A percentile compares a stretch with the other conserved stretches of the same genome.
These are phyloP conservation scores for Globisporangium iwayamae DNA, from an alignment of 352 stramenopile genomes.

Conservation along the genomic window DNA sequence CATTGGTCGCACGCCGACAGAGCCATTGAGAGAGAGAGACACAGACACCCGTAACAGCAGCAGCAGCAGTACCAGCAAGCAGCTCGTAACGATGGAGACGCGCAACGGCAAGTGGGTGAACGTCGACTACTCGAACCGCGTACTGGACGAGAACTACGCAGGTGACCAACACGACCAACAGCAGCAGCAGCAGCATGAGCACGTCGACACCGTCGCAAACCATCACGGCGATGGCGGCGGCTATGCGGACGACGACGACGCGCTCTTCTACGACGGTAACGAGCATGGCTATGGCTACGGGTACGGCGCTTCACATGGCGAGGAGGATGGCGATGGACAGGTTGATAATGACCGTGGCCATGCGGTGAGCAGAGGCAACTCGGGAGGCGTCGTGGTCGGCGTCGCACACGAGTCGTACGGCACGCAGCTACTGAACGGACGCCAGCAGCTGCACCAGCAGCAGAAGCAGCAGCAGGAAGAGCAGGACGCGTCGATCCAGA, in stretches of 20 bases:
- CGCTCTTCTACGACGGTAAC: conserved; percentile 17
- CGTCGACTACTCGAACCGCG: conserved; percentile 78
- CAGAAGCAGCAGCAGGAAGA: conserved; percentile 1
- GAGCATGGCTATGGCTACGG: conserved; percentile 19
- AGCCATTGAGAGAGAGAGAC: neutral
- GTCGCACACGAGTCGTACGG: conserved; percentile 20
- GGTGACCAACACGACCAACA: neutral
- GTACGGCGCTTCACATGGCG: conserved; percentile 3
- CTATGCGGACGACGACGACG: conserved; percentile 15
- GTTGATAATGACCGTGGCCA: neutral
- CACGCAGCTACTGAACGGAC: conserved; percentile 14
- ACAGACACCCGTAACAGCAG: neutral
- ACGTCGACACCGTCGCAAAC: conserved; percentile 10
- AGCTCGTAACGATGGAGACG: conserved; percentile 31
- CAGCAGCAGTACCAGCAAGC: neutral
- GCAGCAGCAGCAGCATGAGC: neutral
- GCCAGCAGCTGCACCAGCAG: conserved; percentile 10
- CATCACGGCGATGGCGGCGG: neutral
- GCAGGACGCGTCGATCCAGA: conserved; percentile 49
- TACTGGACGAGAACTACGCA: conserved; percentile 39
- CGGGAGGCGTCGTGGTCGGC: neutral
- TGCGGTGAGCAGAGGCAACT: neutral
- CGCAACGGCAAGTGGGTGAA: conserved; percentile 87
- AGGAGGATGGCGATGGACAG: neutral
- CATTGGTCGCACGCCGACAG: neutral